Evolutionary conservation across 2,329 filamentous ascomycete genomes (phyloP), one percentile per base, ranked within the genome.

Genomic region (Trichoderma atrobrunneum): DNA sequence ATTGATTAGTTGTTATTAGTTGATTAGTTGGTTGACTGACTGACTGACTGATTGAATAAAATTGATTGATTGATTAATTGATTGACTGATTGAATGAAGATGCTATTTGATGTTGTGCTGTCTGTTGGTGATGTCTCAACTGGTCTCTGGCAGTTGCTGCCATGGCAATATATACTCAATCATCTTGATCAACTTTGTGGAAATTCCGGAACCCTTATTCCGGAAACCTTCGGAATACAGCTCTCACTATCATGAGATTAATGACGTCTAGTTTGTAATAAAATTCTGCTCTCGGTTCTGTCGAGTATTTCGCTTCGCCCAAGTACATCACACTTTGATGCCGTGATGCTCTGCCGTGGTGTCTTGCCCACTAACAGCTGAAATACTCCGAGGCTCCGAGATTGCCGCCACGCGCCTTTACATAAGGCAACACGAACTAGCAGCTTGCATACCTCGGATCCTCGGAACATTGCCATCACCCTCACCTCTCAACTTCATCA

Each of bases 361-460:
- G 39, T 43, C 16, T 43, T 43, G 39, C 39, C 39, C 16, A 43
- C 39, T 43, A 43, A 66, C 30, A 32, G 26, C 16, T 32, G 14
- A 43, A 21, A 24, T 21, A 24, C 54, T 57, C 65, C 65, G 65
- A 68, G 54, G 2, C 26, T 32, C 65, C 65, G 64, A 67, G 3
- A 18, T 36, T 6, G 11, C 64, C 51, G 64, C 32, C 48, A n/a
- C 48, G 16, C 64, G 21, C 8, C 3, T 24, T 60, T 57, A 57
- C 24, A 57, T 18, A 34, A n/a, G 48, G 48, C n/a, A 51, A n/a
- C 26, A 18, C 32, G 16, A 21, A n/a, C 28, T 39, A n/a, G 30
- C 57, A 60, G 28, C 18, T 21, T 36, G 16, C 28, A 30, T 57
- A 32, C 16, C 26, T 64, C 61, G 61, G 61, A 43, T 16, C 24